These are phyloP conservation scores for Sanghuangporus baumii DNA, from an alignment of 1,284 basidiomycete species.

Conservation along the genomic window DNA sequence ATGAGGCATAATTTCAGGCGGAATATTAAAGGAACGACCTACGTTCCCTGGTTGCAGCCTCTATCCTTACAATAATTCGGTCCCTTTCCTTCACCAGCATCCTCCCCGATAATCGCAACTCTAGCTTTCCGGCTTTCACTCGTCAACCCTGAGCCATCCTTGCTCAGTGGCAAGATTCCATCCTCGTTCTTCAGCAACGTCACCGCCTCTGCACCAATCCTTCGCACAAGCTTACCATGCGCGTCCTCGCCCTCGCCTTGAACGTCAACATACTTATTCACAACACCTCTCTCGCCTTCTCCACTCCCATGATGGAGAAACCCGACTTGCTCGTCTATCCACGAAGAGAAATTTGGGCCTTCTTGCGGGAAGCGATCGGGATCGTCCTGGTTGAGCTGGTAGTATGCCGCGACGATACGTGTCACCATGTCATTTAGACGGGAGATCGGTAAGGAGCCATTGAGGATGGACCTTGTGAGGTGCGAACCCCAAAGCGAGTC, in stretches of 20 bases:
- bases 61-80: constrained; percentile 39
- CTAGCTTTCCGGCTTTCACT: not conserved
- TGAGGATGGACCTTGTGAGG: constrained; percentile 17
- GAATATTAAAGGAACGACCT: constrained; percentile 41
- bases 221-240: constrained; percentile 36
- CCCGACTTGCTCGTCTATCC: constrained; percentile 13
- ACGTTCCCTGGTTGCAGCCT: constrained; percentile 29
- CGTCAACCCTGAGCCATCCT: constrained; percentile 6
- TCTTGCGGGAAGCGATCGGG: constrained; percentile 2
- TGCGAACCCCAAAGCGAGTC: constrained; percentile 15
- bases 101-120: constrained; percentile 16
- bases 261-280: constrained; percentile 38
- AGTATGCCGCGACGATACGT: constrained; percentile 30
- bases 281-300: constrained; percentile 11
- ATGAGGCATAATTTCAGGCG: constrained; percentile 26
- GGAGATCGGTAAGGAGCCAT: constrained; percentile 34
- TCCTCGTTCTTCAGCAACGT: constrained; percentile 49
- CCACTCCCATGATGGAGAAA: constrained; percentile 14
- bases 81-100: constrained; percentile 32
- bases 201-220: constrained; percentile 41
- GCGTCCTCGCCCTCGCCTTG: constrained; percentile 27
- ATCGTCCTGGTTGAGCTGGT: constrained; percentile 41
- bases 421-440: constrained; percentile 29
- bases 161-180: constrained; percentile 33
- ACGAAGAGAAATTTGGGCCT: constrained; percentile 18